These are phyloP conservation scores for Hypomontagnella submonticulosa DNA, from an alignment of 495 filamentous ascomycete genomes.

Conservation along the genomic window DNA sequence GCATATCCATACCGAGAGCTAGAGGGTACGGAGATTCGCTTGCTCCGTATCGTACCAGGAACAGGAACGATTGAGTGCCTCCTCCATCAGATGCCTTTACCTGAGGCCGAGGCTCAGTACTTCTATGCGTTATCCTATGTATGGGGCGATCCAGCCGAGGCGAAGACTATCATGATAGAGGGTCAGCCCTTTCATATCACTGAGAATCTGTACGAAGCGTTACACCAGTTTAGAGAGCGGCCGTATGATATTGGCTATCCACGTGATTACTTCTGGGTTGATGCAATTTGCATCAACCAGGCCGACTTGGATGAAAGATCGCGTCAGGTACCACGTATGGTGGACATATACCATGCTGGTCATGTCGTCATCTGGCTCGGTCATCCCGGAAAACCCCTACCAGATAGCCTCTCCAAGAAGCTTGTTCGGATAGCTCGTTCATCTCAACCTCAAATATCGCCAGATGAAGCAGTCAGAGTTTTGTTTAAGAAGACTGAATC, in stretches of 20 bases:
- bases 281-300: conserved; percentile 41
- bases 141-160: conserved; percentile 30
- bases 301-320: conserved; percentile 23
- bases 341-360: conserved; percentile 33
- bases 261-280: conserved; percentile 36
- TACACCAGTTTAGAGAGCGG: conserved; percentile 28
- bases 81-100: conserved; percentile 32
- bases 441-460: background rate
- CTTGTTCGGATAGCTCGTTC: background rate
- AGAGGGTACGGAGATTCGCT: conserved; percentile 22
- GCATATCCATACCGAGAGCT: conserved; percentile 39
- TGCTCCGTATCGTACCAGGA: conserved; percentile 34
- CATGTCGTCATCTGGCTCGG: conserved; percentile 29
- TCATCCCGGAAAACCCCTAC: background rate
- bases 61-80: conserved; percentile 23
- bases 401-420: background rate
- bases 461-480: background rate
- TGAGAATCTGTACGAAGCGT: conserved; percentile 18
- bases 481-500: conserved; percentile 26
- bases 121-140: conserved; percentile 42
- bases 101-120: background rate
- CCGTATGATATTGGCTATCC: conserved; percentile 14
- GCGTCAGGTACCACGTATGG: conserved; percentile 33
- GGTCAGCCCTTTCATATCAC: conserved; percentile 24
- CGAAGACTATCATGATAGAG: conserved; percentile 31